Conservation (phyloP, 1,139 yeast genomes). For the Eremothecium cymbalariae region DNA sequence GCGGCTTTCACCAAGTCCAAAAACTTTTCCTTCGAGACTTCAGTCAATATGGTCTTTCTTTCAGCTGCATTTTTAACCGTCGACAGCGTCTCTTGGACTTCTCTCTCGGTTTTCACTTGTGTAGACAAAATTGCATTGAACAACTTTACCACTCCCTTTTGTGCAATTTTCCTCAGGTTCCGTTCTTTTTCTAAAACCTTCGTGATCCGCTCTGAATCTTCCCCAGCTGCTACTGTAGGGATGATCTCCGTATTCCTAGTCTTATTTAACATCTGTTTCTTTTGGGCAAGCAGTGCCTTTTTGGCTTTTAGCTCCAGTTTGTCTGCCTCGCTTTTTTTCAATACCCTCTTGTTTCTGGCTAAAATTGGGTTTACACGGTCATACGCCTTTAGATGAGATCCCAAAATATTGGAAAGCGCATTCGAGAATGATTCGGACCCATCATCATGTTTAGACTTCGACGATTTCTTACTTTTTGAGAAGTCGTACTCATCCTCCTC, state of each 20-base stretch:
- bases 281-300: conserved; percentile 60
- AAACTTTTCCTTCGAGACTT: conserved; percentile 82
- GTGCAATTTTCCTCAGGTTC: conserved; percentile 73
- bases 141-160: conserved; percentile 84
- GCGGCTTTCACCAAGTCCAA: conserved; percentile 84
- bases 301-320: conserved; percentile 81
- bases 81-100: conserved; percentile 35
- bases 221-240: conserved; percentile 44
- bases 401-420: conserved; percentile 78
- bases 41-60: conserved; percentile 60
- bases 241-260: conserved; percentile 60
- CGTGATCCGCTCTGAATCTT: conserved; percentile 46
- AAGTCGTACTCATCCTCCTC: conserved; percentile 36
- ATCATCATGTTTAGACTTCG: conserved; percentile 49
- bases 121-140: conserved; percentile 87
- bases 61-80: conserved; percentile 32
- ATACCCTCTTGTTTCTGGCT: conserved; percentile 60
- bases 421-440: conserved; percentile 69
- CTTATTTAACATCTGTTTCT: conserved; percentile 57
- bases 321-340: conserved; percentile 70
- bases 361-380: conserved; percentile 84
- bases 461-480: conserved; percentile 45
- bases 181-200: conserved; percentile 61
- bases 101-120: conserved; percentile 51
- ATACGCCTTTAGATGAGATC: conserved; percentile 80